These are phyloP conservation scores for Cyclotella cryptica DNA, from an alignment of 108 stramenopile species.

Conservation along the genomic window DNA sequence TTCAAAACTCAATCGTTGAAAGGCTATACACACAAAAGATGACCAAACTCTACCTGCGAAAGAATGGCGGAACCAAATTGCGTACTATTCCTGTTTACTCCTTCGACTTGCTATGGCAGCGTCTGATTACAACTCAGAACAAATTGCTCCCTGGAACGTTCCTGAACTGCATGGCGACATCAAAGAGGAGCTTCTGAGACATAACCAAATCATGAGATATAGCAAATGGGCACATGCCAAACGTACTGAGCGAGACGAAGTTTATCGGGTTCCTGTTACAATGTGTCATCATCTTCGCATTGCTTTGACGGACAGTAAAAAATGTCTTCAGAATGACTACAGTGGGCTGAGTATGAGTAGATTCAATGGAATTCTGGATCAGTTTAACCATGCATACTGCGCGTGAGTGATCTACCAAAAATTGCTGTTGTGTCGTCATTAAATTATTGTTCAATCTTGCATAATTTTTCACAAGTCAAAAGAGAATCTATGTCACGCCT, in stretches of 20 bases:
- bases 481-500: conserved; percentile 11
- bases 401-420: not conserved
- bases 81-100: conserved; percentile 26
- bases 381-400: conserved; percentile 7
- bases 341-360: not conserved
- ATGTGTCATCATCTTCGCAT: conserved; percentile 23
- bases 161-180: conserved; percentile 28
- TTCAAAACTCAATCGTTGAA: not conserved
- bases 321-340: not conserved
- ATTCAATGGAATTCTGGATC: conserved; percentile 13
- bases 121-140: conserved; percentile 7
- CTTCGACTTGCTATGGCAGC: conserved; percentile 19
- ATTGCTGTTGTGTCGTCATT: not conserved
- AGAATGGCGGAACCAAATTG: conserved; percentile 22
- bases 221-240: conserved; percentile 18
- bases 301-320: conserved; percentile 5
- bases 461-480: conserved; percentile 1
- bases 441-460: not conserved
- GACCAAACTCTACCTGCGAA: conserved; percentile 23
- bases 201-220: conserved; percentile 21
- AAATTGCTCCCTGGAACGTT: conserved; percentile 15
- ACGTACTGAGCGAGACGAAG: conserved; percentile 26
- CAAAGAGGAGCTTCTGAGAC: conserved; percentile 7
- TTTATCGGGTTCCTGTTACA: conserved; percentile 19
- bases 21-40: conserved; percentile 25